Base-by-base conservation (phyloP, 257 asterid genomes). In the Paraleonurus japonicus region DNA sequence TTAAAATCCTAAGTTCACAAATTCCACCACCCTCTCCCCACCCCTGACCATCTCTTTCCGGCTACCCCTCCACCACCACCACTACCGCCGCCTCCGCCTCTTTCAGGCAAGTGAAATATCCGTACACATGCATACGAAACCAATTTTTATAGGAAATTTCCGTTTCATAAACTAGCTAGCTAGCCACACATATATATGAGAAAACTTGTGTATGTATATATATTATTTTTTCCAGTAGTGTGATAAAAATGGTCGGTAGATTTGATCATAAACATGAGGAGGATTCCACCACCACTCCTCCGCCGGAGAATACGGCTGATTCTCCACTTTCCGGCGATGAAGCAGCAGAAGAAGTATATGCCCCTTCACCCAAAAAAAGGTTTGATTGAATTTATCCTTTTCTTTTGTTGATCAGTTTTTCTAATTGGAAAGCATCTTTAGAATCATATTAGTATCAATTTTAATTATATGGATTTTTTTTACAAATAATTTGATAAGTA, bases 301-400 rank as follows among this genome's bases (percentile, higher is more conserved):
- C 78, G 5, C 81, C 80, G 53, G 92, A 85, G 30, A 83, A 76
- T 71, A 78, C 75, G 3, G 89, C 79, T 5, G 83, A 76, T 73
- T 84, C 96, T 28, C 73, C 76, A n/a, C 66, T 82, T 1, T 82
- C 91, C 67, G 89, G 85, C 24, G 90, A 87, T 32, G 96, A 86
- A 72, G 81, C 80, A 2, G 74, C 80, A 28, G 90, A 86, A 65
- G 90, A 86, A 67, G 69, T 75, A 41, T 81, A 71, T 66, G 73
- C 79, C 57, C 90, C 90, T 32, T 73, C 87, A 11, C 89, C 89
- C 3, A 90, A 79, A 37, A 88, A 86, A 83, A 90, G 96, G 96
- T 90, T 71, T 43, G 67, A 35, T 7, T 35, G 12, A 16, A 27
- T 76, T 33, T 3, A 12, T 32, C 20, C 4, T 7, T 4, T 4